Conservation (phyloP, 768 basidiomycete species). For the Lentinula guzmanii region DNA sequence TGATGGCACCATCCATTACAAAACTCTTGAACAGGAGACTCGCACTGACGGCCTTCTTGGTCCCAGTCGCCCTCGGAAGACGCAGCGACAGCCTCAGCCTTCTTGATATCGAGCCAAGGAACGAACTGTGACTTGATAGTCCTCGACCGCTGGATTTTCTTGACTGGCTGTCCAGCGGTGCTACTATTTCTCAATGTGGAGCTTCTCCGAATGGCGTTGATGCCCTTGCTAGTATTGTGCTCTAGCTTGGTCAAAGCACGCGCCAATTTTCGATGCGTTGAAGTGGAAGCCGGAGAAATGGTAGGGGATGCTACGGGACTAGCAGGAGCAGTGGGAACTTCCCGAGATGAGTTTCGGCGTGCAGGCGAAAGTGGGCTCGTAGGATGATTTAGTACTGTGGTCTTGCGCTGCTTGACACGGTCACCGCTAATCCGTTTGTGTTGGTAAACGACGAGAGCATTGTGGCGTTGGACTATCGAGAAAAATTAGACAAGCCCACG, state of each 20-base stretch:
- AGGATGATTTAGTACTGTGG: constrained; percentile 6
- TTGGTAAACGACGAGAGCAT: constrained; percentile 17
- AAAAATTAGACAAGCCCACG: not conserved
- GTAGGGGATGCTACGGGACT: not conserved
- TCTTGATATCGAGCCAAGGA: constrained; percentile 1
- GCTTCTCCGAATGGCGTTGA: not conserved
- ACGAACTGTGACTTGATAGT: constrained; percentile 13
- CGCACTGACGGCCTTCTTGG: constrained; percentile 14
- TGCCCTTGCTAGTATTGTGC: not conserved
- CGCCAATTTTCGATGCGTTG: not conserved
- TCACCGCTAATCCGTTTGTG: constrained; percentile 14
- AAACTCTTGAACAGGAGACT: constrained; percentile 25
- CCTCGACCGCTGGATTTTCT: not conserved
- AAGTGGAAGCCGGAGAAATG: not conserved
- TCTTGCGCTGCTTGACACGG: constrained; percentile 13
- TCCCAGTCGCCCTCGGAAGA: constrained; percentile 9
- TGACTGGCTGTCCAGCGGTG: not conserved
- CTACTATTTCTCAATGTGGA: not conserved
- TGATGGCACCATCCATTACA: constrained; percentile 21
- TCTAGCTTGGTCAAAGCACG: constrained; percentile 1
- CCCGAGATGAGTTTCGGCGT: not conserved
- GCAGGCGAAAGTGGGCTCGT: not conserved
- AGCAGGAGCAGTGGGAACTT: not conserved
- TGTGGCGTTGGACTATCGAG: not conserved
- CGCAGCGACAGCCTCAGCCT: not conserved